Conservation (phyloP, 768 basidiomycete genomes). For the Leccinum barrowsii region DNA sequence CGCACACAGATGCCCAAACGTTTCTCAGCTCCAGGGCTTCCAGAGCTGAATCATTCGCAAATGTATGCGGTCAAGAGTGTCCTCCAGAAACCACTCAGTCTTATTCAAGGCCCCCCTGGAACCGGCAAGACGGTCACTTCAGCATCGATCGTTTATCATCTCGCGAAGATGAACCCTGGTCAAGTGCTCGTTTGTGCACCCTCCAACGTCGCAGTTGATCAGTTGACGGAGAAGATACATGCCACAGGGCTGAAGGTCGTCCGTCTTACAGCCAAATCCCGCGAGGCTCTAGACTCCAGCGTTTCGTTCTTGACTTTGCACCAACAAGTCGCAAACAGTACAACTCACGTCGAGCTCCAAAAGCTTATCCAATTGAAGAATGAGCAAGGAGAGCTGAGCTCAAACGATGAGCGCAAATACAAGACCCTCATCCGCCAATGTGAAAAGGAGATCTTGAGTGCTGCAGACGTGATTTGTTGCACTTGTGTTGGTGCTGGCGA, state of each 20-base stretch:
- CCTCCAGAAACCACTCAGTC: slow-evolving; percentile 92
- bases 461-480: slow-evolving; percentile 97
- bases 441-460: slow-evolving; percentile 94
- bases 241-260: slow-evolving; percentile 98
- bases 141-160: slow-evolving; percentile 96
- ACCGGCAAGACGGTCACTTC: slow-evolving; percentile 99
- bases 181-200: slow-evolving; percentile 99
- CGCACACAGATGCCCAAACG: slow-evolving; percentile 94
- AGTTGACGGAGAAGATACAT: slow-evolving; percentile 98
- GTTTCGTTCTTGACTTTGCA: slow-evolving; percentile 93
- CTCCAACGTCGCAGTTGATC: slow-evolving; percentile 98
- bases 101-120: slow-evolving; percentile 98
- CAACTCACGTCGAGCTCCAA: slow-evolving; percentile 93
- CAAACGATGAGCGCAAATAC: slow-evolving; percentile 96
- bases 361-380: slow-evolving; percentile 98
- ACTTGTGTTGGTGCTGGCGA: slow-evolving; percentile 98
- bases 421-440: slow-evolving; percentile 92
- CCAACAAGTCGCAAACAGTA: slow-evolving; percentile 95
- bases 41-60: slow-evolving; percentile 98
- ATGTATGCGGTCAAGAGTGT: slow-evolving; percentile 99
- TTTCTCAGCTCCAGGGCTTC: slow-evolving; percentile 95
- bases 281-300: slow-evolving; percentile 96
- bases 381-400: slow-evolving; percentile 95
- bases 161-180: slow-evolving; percentile 99
- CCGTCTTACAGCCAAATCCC: slow-evolving; percentile 94